Base-by-base conservation (phyloP, 441 rosid species). In the Capsella rubella region DNA sequence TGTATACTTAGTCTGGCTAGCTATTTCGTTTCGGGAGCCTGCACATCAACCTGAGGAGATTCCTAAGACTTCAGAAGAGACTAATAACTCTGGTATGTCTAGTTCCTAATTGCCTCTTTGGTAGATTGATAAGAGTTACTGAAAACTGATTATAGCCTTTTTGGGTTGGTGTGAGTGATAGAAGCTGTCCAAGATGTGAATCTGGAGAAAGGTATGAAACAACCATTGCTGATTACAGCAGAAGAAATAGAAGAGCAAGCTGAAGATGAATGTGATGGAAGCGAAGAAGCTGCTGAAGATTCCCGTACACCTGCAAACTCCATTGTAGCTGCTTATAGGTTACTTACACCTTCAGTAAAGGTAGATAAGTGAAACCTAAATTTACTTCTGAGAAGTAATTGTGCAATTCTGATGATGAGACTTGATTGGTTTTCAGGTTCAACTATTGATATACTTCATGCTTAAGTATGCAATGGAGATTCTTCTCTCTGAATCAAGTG, bases 311-410 rank as follows among this genome's bases (percentile, higher is more conserved):
- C 99, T n/a, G 94, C 87, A 68, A 85, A 71, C 67, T 90, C 99
- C 81, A 59, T 92, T 58, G 72, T 31, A 43, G 80, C 88, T 29
- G 97, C 99, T 9, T 95, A 92, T 78, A 81, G 87, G 77, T 79
- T 95, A 59, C 93, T 95, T 76, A 95, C 99, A 16, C 96, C 99
- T 60, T 92, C 97, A 35, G 92, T 95, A 8, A 95, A 92, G 94
- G 98, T 91, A 61, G 1, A 32, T 32, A 34, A 18, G 1, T 8
- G 42, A 39, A 64, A 10, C 40, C 0, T 3, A 21, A 56, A 43
- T 11, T n/a, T 10, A 42, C 9, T 40, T 21, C 18, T 21, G 37
- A 27, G 14, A 14, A 9, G 25, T 61, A 8, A 27, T 4, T 61
- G 10, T 29, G 59, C 3, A 5, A 10, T 37, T 14, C 13, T 34